Evolutionary conservation across 2,329 filamentous ascomycete genomes (phyloP), one percentile per base, ranked within the genome.

Genomic region (Colletotrichum sojae): DNA sequence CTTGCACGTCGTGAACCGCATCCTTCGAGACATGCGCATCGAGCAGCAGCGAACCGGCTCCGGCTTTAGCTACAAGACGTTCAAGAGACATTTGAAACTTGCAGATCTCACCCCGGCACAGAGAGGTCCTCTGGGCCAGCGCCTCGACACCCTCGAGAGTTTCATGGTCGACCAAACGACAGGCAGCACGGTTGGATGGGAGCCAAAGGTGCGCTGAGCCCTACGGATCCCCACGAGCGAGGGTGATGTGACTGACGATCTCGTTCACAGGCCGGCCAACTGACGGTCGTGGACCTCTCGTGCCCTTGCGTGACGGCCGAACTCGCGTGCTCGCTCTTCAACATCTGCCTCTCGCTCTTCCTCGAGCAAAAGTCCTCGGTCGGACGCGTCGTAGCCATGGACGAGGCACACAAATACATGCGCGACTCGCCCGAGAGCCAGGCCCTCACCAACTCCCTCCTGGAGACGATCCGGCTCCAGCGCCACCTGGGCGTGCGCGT

Each of bases 371-470:
- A 84, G 0, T 71, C 77, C 0, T 77, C 76, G 0, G 74, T 84
- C 0, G 89, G 91, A 0, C 85, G 89, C 5, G 82, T 94, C 45
- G 79, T 95, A 15, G 91, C 91, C 0, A 81, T 95, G 0, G 92
- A 95, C 71, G 92, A 95, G 75, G 93, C 93, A 0, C 93, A 96
- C 76, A 94, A 94, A 80, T 94, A 90, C 75, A 89, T 94, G 85
- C 87, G 84, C 13, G 81, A 83, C 0, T 85, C 86, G 0, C 77
- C 83, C 0, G 89, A 90, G 48, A 86, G 88, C 1, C 76, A 80
- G 2, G 81, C 81, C 0, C 83, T 95, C 31, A 94, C 91, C 0
- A 83, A 91, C 6, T 83, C 84, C 0, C 81, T 95, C 0, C 81
- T 93, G 0, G 82, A 84, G 0, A 86, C 88, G 0, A 91, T 95